Percentiles rank a stretch among this genome's conserved stretches.
These are phyloP conservation scores for Neurospora africana DNA, from an alignment of 495 filamentous ascomycete genomes.

Conservation along the genomic window DNA sequence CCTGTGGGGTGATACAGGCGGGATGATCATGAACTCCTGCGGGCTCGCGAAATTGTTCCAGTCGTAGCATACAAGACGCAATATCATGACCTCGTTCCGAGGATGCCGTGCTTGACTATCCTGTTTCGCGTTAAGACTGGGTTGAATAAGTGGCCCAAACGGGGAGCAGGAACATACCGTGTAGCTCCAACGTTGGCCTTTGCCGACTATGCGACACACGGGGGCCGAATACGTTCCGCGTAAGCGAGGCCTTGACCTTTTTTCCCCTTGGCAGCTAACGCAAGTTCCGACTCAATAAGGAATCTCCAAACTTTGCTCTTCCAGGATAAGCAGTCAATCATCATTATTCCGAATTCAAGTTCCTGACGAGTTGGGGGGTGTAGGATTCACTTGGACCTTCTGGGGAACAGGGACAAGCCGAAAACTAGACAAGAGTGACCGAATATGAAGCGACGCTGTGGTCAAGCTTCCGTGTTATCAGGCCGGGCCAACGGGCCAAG, in stretches of 20 bases:
- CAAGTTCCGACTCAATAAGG: background rate
- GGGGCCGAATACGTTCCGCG: background rate
- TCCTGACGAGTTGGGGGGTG: background rate
- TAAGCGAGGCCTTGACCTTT: background rate
- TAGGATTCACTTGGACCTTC: background rate
- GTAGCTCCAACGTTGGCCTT: background rate
- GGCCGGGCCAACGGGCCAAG: slow-evolving; percentile 5
- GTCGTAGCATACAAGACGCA: slow-evolving; percentile 3
- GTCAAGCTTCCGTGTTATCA: background rate
- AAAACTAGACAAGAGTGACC: background rate
- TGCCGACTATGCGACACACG: background rate
- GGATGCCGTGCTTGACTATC: slow-evolving; percentile 3
- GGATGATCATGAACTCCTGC: slow-evolving; percentile 6
- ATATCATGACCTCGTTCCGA: slow-evolving; percentile 15
- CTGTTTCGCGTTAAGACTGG: background rate
- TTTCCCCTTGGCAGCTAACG: background rate
- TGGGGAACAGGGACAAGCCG: background rate
- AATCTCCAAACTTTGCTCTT: background rate
- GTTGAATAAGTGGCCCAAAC: slow-evolving; percentile 5
- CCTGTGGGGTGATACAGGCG: slow-evolving; percentile 17
- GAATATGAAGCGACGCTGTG: background rate
- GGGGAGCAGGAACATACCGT: background rate
- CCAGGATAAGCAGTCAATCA: background rate
- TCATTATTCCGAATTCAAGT: background rate
- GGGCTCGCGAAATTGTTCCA: slow-evolving; percentile 4